Percentiles rank a stretch among this genome's conserved stretches.
phyloP scores from a whole-genome alignment of 768 basidiomycete species.

The Termitomyces sp. region DNA sequence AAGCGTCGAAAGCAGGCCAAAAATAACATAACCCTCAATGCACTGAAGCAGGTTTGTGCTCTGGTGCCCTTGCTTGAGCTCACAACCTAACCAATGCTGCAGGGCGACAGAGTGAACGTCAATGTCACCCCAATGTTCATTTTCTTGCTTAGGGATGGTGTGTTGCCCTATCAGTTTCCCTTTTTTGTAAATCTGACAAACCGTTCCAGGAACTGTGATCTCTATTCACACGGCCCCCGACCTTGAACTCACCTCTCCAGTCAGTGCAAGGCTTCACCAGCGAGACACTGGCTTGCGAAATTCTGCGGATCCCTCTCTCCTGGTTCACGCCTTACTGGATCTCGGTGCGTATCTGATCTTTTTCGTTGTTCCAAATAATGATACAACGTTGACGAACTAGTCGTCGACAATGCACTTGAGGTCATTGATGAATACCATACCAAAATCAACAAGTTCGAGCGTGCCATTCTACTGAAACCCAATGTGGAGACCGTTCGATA shows the following conservation, averaged over 20 bases:
- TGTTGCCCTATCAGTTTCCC: not conserved
- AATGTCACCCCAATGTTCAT: slow-evolving; percentile 59
- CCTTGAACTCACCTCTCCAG: slow-evolving; percentile 49
- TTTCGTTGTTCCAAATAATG: not conserved
- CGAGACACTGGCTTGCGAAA: slow-evolving; percentile 57
- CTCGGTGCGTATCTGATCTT: slow-evolving; percentile 29
- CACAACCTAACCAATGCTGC: not conserved
- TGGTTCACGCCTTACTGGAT: slow-evolving; percentile 70
- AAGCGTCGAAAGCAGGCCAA: slow-evolving; percentile 12
- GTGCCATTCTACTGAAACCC: slow-evolving; percentile 54
- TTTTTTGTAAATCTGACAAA: not conserved
- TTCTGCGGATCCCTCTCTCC: slow-evolving; percentile 63
- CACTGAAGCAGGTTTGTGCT: slow-evolving; percentile 16
- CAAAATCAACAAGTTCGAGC: slow-evolving; percentile 60
- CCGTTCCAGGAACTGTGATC: slow-evolving; percentile 50
- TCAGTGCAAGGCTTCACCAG: slow-evolving; percentile 52
- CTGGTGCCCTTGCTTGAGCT: not conserved
- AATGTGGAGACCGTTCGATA: slow-evolving; percentile 57
- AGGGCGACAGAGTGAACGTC: slow-evolving; percentile 52
- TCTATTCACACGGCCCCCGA: slow-evolving; percentile 47
- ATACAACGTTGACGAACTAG: slow-evolving; percentile 24
- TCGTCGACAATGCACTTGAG: slow-evolving; percentile 66
- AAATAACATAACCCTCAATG: slow-evolving; percentile 14
- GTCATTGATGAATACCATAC: slow-evolving; percentile 67
- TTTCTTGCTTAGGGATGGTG: slow-evolving; percentile 59